These are phyloP conservation scores for Globisporangium okanoganense DNA, from an alignment of 352 stramenopile species.

Conservation along the genomic window DNA sequence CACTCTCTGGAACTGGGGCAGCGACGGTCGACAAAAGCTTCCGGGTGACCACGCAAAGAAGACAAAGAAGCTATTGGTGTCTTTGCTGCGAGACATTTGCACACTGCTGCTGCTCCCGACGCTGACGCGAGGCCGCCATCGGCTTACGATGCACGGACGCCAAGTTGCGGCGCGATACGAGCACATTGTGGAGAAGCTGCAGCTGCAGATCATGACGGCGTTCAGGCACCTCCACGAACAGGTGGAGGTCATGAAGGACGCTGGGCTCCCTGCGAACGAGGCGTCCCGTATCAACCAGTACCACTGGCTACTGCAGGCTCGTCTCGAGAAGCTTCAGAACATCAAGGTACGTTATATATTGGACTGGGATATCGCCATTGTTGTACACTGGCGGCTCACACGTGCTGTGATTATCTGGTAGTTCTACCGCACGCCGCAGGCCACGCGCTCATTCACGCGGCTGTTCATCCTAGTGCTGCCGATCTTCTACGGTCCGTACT, in stretches of 20 bases:
- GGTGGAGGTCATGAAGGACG: conserved; percentile 74
- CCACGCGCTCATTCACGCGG: conserved; percentile 79
- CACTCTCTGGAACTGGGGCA: conserved; percentile 79
- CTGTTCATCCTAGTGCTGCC: conserved; percentile 84
- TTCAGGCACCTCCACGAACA: conserved; percentile 65
- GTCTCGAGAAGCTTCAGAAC: conserved; percentile 80
- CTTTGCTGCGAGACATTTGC: conserved; percentile 40
- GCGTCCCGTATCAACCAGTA: conserved; percentile 88
- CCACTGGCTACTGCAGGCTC: conserved; percentile 80
- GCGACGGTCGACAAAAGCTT: conserved; percentile 55
- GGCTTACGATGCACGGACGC: conserved; percentile 50
- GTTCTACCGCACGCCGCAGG: conserved; percentile 85
- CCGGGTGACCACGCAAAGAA: conserved; percentile 41
- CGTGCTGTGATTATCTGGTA: neutral
- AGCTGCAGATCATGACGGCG: conserved; percentile 51
- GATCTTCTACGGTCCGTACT: conserved; percentile 86
- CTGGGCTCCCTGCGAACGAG: conserved; percentile 74
- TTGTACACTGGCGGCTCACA: neutral
- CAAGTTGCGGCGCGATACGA: conserved; percentile 43
- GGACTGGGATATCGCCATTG: neutral
- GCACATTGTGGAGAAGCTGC: conserved; percentile 34
- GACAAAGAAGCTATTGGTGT: conserved; percentile 55
- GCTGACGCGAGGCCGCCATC: conserved; percentile 64
- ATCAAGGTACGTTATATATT: conserved; percentile 50
- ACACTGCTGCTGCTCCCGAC: conserved; percentile 63